Percentiles rank a stretch among this genome's conserved stretches.
Conservation (phyloP, 768 basidiomycete species). For the Symmetrospora coprosmae region DNA sequence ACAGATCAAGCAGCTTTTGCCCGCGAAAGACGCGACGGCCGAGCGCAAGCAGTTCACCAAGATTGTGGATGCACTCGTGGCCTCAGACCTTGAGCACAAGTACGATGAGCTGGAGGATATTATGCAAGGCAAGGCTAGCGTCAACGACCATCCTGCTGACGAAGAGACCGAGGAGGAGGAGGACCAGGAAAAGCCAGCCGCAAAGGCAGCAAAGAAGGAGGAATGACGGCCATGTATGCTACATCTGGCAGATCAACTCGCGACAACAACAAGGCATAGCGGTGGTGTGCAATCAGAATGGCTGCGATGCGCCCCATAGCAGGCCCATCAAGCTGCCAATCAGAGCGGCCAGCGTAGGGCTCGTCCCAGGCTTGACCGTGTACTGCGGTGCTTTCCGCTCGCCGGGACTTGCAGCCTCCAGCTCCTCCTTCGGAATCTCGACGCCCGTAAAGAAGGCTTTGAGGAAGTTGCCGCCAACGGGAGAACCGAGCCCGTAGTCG, state of each 20-base stretch:
- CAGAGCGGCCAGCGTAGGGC: not conserved
- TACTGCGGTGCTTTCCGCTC: not conserved
- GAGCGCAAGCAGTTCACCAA: constrained; percentile 3
- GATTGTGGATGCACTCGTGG: constrained; percentile 4
- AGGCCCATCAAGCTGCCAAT: constrained; percentile 1
- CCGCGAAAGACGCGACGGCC: not conserved
- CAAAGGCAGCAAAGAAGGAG: too few relatives aligned
- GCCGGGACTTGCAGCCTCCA: not conserved
- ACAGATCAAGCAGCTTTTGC: not conserved
- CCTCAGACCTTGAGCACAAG: constrained; percentile 7
- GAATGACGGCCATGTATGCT: too few relatives aligned
- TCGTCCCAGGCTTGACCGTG: not conserved
- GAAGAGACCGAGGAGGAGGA: not conserved
- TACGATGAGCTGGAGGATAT: not conserved
- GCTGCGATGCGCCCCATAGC: not conserved
- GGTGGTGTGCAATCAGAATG: too few relatives aligned
- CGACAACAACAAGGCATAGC: too few relatives aligned
- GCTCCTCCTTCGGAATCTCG: not conserved
- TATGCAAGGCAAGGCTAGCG: not conserved
- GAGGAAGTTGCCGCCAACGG: constrained; percentile 17
- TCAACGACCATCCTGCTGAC: not conserved
- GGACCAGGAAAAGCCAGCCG: not conserved
- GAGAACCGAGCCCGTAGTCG: constrained; percentile 12
- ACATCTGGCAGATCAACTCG: too few relatives aligned
- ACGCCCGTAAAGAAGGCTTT: constrained; percentile 5